A percentile compares a stretch with the other conserved stretches of the same genome.
These are phyloP conservation scores for Carallia pectinifolia DNA, from an alignment of 345 rosid genomes.

Conservation along the genomic window DNA sequence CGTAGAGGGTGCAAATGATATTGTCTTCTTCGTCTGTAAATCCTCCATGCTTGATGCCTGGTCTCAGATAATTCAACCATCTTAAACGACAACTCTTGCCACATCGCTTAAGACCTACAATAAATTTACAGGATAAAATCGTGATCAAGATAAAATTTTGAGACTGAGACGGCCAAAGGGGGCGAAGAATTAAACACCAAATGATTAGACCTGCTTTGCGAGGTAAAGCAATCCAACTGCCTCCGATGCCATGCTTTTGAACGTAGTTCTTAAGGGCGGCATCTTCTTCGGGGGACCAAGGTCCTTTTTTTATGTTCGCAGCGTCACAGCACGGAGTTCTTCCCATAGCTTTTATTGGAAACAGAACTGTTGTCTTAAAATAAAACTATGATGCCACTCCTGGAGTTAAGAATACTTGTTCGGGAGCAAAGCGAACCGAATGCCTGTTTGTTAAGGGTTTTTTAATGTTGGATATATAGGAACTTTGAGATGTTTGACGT, in stretches of 20 bases:
- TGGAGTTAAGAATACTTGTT: no score
- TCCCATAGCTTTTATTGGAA: conserved; percentile 20
- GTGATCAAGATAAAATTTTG: neutral
- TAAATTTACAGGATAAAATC: no score
- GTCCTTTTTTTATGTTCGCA: conserved; percentile 34
- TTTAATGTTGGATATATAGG: conserved; percentile 4
- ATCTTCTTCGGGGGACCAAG: conserved; percentile 46
- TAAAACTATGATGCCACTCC: no score
- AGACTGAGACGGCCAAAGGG: no score
- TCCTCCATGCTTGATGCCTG: conserved; percentile 24
- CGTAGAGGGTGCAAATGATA: conserved; percentile 5
- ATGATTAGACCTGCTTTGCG: conserved; percentile 15
- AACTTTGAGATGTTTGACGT: conserved; percentile 15
- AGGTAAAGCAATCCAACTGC: conserved; percentile 43
- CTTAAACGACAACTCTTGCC: conserved; percentile 30
- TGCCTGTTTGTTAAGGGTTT: neutral
- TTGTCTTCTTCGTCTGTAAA: conserved; percentile 25
- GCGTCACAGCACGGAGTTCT: conserved; percentile 41
- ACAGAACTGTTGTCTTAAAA: neutral
- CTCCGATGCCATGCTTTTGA: conserved; percentile 31
- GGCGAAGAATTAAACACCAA: no score
- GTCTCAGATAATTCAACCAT: conserved; percentile 27
- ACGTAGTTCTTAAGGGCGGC: conserved; percentile 29
- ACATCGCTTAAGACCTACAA: conserved; percentile 23
- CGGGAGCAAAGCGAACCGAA: neutral